Evolutionary conservation across 768 basidiomycete genomes (phyloP).

Genomic region (Heimioporus sp.): DNA sequence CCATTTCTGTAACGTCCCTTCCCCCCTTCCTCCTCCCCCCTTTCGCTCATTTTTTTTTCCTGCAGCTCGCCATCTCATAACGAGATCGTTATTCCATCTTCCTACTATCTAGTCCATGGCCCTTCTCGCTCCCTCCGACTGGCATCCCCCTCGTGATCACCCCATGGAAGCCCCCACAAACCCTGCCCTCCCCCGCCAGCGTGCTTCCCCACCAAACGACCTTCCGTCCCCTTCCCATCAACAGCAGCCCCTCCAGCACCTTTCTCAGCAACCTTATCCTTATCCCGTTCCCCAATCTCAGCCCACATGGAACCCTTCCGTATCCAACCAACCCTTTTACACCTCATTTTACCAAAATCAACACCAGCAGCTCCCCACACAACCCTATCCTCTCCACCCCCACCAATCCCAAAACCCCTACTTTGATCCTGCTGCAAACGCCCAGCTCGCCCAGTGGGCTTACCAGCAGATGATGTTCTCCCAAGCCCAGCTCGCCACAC

Average conservation of each 20-base stretch:
- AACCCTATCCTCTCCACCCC: slow-evolving; percentile 46
- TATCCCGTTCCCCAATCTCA: slow-evolving; percentile 72
- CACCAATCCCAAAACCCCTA: slow-evolving; percentile 52
- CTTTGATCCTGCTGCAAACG: slow-evolving; percentile 73
- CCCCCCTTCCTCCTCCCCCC: too few relatives aligned
- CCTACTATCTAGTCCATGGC: slow-evolving; percentile 53
- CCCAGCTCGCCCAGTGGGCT: slow-evolving; percentile 81
- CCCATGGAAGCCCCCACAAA: slow-evolving; percentile 55
- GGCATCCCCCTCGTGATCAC: slow-evolving; percentile 64
- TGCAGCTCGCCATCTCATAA: slow-evolving; percentile 2
- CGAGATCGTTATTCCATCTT: slow-evolving; percentile 6
- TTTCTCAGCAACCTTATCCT: slow-evolving; percentile 47
- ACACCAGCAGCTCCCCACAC: slow-evolving; percentile 51
- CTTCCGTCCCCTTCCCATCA: slow-evolving; percentile 31
- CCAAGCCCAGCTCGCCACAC: slow-evolving; percentile 42
- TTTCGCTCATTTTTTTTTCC: not conserved
- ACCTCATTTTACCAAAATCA: slow-evolving; percentile 76
- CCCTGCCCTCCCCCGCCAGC: slow-evolving; percentile 50
- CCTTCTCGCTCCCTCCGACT: slow-evolving; percentile 75
- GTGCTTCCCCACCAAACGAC: slow-evolving; percentile 61
- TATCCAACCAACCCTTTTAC: slow-evolving; percentile 69
- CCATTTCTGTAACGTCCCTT: not conserved
- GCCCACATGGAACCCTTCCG: slow-evolving; percentile 67
- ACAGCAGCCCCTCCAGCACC: slow-evolving; percentile 22
- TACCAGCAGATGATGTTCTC: slow-evolving; percentile 92